Evolutionary conservation across 257 asterid genomes (phyloP).

Genomic region (Solanum ossicruentum): DNA sequence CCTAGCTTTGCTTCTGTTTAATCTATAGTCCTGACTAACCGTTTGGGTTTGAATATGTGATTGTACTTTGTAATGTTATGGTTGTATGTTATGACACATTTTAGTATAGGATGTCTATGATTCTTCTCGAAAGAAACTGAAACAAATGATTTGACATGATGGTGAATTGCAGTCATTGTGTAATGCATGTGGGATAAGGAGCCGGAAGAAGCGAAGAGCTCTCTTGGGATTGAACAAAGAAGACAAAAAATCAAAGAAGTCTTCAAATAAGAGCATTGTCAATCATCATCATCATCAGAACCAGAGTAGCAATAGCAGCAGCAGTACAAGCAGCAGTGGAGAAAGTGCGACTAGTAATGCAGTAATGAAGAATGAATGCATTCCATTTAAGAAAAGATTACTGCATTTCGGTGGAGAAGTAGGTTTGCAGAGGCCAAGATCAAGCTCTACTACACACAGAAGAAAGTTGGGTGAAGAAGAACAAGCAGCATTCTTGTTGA

Average conservation of each 20-base stretch:
- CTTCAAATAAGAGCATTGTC: background rate
- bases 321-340: conserved; percentile 43
- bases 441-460: conserved; percentile 32
- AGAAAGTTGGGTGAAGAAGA: conserved; percentile 80
- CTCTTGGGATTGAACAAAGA: conserved; percentile 59
- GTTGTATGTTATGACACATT: background rate
- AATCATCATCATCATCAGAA: background rate
- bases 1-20: too few species aligned
- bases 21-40: background rate
- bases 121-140: background rate
- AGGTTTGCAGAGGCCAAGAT: conserved; percentile 65
- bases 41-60: background rate
- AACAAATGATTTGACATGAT: background rate
- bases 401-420: conserved; percentile 61
- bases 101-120: background rate
- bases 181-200: conserved; percentile 96
- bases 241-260: conserved; percentile 22
- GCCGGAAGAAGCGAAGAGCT: conserved; percentile 91
- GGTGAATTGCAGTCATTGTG: conserved; percentile 62
- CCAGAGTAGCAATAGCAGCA: conserved; percentile 9
- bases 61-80: background rate
- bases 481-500: conserved; percentile 77
- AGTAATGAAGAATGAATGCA: conserved; percentile 13
- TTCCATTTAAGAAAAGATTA: conserved; percentile 28
- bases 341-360: conserved; percentile 21